These are phyloP conservation scores for Hymenotorrendiella dingleyae DNA, from an alignment of 2,329 filamentous ascomycete genomes.

Conservation along the genomic window DNA sequence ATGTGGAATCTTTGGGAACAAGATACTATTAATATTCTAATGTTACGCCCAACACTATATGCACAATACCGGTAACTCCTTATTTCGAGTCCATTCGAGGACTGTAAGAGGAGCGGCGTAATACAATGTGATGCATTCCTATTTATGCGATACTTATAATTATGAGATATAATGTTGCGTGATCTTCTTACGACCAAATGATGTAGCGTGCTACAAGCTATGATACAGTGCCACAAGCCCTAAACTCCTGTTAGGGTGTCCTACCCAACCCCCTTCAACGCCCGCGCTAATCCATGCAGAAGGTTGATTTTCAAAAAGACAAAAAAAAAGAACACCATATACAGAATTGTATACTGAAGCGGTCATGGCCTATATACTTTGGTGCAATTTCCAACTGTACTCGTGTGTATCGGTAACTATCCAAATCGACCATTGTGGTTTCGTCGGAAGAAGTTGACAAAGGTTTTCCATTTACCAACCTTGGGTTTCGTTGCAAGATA, in stretches of 20 bases:
- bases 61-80: too few relatives aligned
- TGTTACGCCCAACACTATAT: too few relatives aligned
- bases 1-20: too few relatives aligned
- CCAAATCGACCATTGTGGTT: conserved; percentile 2
- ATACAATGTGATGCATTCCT: too few relatives aligned
- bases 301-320: not conserved
- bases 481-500: conserved; percentile 17
- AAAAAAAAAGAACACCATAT: conserved; percentile 1
- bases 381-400: not conserved
- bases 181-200: too few relatives aligned
- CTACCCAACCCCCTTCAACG: not conserved
- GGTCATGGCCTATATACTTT: conserved; percentile 4
- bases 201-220: too few relatives aligned
- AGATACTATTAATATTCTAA: too few relatives aligned
- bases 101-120: too few relatives aligned
- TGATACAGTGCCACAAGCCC: conserved; percentile 2
- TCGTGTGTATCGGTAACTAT: not conserved
- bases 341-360: too few relatives aligned
- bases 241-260: conserved; percentile 3
- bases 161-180: too few relatives aligned
- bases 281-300: conserved; percentile 3
- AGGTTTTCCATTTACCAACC: conserved; percentile 23
- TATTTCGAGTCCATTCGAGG: too few relatives aligned
- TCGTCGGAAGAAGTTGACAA: conserved; percentile 25
- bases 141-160: too few relatives aligned